Base-by-base conservation (phyloP, 2,329 filamentous ascomycete genomes). In the Trichoderma cornu-damae region DNA sequence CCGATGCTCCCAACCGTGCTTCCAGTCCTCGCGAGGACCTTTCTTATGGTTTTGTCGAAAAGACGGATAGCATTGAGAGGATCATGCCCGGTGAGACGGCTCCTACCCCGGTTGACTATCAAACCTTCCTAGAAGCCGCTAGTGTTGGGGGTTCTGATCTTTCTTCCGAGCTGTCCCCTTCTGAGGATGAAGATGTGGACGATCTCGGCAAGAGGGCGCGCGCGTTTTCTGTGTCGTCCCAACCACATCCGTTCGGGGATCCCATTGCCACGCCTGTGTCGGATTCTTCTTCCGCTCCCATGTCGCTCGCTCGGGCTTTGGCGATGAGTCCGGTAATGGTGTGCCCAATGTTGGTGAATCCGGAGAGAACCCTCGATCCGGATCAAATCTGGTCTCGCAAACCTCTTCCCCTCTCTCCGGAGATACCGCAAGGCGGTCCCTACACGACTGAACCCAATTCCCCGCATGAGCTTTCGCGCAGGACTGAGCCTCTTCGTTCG, bases 81-180 rank as follows among this genome's bases (percentile, higher is more conserved):
- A 77, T 77, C 44, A 70, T 63, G 26, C 64, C 70, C 1, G 73
- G 70, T 0, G 67, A 71, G 12, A 72, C 71, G 0, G 61, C 67
- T 24, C 69, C 72, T 1, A 59, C 56, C 22, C 53, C 63, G 18
- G 59, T 63, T 30, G 66, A 72, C 60, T 61, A 75, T 20, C 70
- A 74, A 24, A 79, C 77, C 0, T 80, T 80, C 59, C 63, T 80
- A 24, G 73, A 79, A 18, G 73, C 88, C 38, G 75, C 74, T 12
- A 81, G 78, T 53, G 75, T 77, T 42, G 69, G 74, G 43, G 78
- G 78, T 40, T 83, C 78, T 28, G 83, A 86, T 59, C 72, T 87
- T 6, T 87, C 84, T 2, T 86, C 84, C 0, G 84, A 86, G 61
- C 63, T 87, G 42, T 86, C 83, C 1, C 70, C 73, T 1, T 80